These are phyloP conservation scores for Pyrrhoderma lamaoense DNA, from an alignment of 1,284 basidiomycete species.

Conservation along the genomic window DNA sequence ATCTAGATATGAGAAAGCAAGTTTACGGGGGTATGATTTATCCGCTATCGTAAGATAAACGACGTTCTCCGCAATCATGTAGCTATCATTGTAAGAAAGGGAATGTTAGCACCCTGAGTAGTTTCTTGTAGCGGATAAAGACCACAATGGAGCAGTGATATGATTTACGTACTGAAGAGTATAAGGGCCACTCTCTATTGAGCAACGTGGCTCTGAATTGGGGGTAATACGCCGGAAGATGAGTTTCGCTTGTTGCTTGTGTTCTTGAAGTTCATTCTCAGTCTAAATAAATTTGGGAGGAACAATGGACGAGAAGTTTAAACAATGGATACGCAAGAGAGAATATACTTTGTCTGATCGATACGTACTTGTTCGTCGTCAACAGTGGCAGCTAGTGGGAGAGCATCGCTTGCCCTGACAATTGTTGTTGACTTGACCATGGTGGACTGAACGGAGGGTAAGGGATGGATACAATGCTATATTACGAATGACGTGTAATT, in stretches of 20 bases:
- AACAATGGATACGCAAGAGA: conserved; percentile 3
- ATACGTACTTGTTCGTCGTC: conserved; percentile 96
- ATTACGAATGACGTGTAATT: no score
- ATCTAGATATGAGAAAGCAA: conserved; percentile 96
- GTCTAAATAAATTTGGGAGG: conserved; percentile 47
- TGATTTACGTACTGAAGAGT: conserved; percentile 90
- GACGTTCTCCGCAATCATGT: conserved; percentile 89
- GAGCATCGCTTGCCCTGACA: conserved; percentile 83
- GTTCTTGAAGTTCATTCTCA: conserved; percentile 88
- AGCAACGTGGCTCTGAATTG: conserved; percentile 91
- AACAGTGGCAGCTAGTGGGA: conserved; percentile 89
- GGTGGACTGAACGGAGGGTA: no score
- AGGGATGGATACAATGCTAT: no score
- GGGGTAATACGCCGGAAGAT: conserved; percentile 91
- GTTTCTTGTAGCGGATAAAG: background rate
- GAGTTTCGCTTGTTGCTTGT: conserved; percentile 97
- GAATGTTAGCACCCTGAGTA: background rate
- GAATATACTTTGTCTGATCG: conserved; percentile 26
- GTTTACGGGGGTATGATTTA: conserved; percentile 94
- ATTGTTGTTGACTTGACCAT: conserved; percentile 94
- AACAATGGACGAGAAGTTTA: background rate
- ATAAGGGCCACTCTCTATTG: conserved; percentile 93
- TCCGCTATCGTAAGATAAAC: conserved; percentile 95
- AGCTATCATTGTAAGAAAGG: conserved; percentile 50
- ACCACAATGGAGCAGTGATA: no score